Evolutionary conservation across 139 green algal genomes (phyloP).

Genomic region (Zygnema cylindricum): DNA sequence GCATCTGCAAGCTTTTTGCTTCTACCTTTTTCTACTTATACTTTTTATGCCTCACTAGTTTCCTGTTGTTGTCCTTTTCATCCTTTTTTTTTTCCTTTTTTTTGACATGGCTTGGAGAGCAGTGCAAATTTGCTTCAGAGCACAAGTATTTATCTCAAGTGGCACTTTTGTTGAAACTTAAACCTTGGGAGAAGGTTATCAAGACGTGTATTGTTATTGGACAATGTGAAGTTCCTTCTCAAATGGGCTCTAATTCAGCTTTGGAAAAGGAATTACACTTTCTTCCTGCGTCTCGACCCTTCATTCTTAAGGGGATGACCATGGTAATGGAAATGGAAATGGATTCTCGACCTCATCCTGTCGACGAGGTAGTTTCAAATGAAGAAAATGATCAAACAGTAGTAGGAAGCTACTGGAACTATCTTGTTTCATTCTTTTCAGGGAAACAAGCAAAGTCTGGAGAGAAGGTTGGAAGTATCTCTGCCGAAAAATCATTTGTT

Average conservation of each 20-base stretch:
- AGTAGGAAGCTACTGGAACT: not conserved
- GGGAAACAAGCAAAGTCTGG: not conserved
- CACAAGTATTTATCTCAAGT: slow-evolving; percentile 23
- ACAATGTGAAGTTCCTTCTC: not conserved
- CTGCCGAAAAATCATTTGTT: not conserved
- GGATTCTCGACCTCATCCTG: not conserved
- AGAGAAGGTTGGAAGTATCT: not conserved
- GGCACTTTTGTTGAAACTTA: slow-evolving; percentile 27
- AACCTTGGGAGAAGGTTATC: slow-evolving; percentile 27
- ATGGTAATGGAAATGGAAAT: too few species aligned
- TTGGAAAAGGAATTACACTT: not conserved
- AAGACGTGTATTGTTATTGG: not conserved
- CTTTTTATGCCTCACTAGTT: too few species aligned
- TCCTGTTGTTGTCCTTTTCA: not conserved
- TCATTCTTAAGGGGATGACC: too few species aligned
- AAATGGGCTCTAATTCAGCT: not conserved
- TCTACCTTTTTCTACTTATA: too few species aligned
- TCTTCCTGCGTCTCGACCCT: not conserved
- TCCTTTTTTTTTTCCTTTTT: not conserved
- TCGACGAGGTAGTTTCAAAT: not conserved
- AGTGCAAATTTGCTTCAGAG: slow-evolving; percentile 34
- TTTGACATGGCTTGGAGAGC: not conserved
- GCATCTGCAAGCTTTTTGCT: too few species aligned
- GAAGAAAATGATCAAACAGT: not conserved
- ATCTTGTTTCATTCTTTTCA: not conserved